Base-by-base conservation (phyloP, 345 rosid genomes). In the Eucalyptus albens region DNA sequence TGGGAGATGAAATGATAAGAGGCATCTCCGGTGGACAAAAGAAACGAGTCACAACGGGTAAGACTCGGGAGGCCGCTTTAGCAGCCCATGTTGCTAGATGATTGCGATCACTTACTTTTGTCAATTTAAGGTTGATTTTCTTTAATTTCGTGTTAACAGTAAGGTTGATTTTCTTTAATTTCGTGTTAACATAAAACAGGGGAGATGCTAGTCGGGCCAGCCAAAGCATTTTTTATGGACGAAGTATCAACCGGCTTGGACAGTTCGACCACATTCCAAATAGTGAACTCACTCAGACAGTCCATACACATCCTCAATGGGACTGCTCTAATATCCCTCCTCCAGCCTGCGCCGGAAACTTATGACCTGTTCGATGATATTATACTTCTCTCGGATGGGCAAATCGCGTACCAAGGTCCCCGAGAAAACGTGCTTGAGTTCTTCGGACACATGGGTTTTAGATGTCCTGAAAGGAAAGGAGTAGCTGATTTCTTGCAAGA, bases 401-500 rank as follows among this genome's bases (percentile, higher is more conserved):
- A 95, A 72, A 94, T 96, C 53, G 96, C 94, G 69, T 97, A 95
- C 85, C 98, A 96, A 31, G 97, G 97, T 88, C 98, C 98, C 12
- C 94, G 98, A 2, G 94, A 93, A 87, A 89, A 92, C 42, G 93
- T 97, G 33, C 94, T 95, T 3, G 96, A 94, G 86, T 97, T 97
- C 93, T 97, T 97, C 16, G 96, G 93, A 69, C 53, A 62, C 56
- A 89, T 93, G 91, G 97, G 97, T 21, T 97, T 97, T 90, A 94
- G 90, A 65, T 97, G 98, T 88, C 98, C 99, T 3, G 94, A 93
- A 87, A 95, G 98, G 91, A 97, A 97, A 93, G 96, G 95, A 62
- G 95, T 94, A 29, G 98, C 99, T n/a, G 99, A 96, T 85, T 97
- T 95, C 91, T 92, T 96, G 86, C 99, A 97, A 91, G 98, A 97